phyloP scores from a whole-genome alignment of 1,284 basidiomycete species.

The Cronartium quercuum region DNA sequence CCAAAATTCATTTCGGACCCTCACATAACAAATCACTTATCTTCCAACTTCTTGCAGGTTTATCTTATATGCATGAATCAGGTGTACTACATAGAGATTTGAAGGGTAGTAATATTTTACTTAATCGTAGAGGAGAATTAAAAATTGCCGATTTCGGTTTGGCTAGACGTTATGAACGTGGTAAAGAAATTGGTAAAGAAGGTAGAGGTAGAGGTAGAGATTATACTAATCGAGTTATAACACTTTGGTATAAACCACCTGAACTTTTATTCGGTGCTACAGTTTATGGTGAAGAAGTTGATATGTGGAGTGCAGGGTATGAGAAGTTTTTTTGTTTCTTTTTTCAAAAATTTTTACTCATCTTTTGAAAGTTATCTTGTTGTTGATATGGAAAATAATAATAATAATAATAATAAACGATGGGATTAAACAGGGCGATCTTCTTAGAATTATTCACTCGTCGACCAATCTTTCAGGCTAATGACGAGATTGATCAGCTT shows the following conservation, averaged over 20 bases:
- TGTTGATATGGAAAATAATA: not conserved
- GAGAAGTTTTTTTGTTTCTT: constrained; percentile 44
- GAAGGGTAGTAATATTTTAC: constrained; percentile 96
- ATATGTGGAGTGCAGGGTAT: constrained; percentile 99
- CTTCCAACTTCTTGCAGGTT: constrained; percentile 83
- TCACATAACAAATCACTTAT: constrained; percentile 93
- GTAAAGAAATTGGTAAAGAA: constrained; percentile 20
- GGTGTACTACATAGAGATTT: constrained; percentile 96
- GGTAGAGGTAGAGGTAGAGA: constrained; percentile 67
- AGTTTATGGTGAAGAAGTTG: constrained; percentile 95
- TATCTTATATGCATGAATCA: constrained; percentile 89
- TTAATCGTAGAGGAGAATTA: constrained; percentile 84
- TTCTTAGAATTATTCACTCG: constrained; percentile 95
- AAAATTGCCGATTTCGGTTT: constrained; percentile 97
- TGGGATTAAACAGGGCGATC: constrained; percentile 66
- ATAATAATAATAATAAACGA: not conserved
- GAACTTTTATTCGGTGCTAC: constrained; percentile 94
- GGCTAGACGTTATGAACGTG: constrained; percentile 71
- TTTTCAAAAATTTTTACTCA: not conserved
- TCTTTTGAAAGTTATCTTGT: no score
- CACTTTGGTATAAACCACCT: constrained; percentile 96
- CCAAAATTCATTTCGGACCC: constrained; percentile 68
- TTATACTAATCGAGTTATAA: constrained; percentile 98
- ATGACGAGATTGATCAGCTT: constrained; percentile 93
- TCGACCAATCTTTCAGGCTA: constrained; percentile 90